Conservation (phyloP, 352 stramenopile species). For the Pythium aphanidermatum region DNA sequence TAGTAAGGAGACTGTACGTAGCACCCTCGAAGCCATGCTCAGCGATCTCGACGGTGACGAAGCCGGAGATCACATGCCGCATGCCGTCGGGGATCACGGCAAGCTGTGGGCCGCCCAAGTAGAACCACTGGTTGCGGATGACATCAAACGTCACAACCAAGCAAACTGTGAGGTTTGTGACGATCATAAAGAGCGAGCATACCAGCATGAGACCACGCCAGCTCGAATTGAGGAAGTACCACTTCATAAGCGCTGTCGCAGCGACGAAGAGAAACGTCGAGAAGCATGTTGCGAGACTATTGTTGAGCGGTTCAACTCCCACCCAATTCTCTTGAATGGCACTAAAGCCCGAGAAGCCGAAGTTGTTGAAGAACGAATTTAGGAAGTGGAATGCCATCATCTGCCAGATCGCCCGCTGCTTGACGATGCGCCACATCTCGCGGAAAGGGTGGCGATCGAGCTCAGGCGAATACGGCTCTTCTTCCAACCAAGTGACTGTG, state of each 20-base stretch:
- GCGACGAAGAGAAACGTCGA: slow-evolving; percentile 45
- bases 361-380: slow-evolving; percentile 53
- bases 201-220: slow-evolving; percentile 51
- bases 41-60: slow-evolving; percentile 64
- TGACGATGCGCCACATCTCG: slow-evolving; percentile 66
- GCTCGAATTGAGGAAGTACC: slow-evolving; percentile 51
- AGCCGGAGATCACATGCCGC: slow-evolving; percentile 47
- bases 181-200: slow-evolving; percentile 38
- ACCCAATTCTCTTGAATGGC: slow-evolving; percentile 59
- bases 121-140: slow-evolving; percentile 65
- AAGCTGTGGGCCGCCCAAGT: slow-evolving; percentile 48
- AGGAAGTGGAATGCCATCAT: slow-evolving; percentile 62
- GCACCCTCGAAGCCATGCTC: slow-evolving; percentile 66
- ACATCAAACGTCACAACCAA: slow-evolving; percentile 53
- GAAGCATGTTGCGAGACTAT: slow-evolving; percentile 42
- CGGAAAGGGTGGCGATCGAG: slow-evolving; percentile 30
- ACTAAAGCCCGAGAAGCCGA: slow-evolving; percentile 45
- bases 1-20: slow-evolving; percentile 61
- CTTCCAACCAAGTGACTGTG: slow-evolving; percentile 41
- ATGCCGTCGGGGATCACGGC: slow-evolving; percentile 56
- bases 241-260: slow-evolving; percentile 47
- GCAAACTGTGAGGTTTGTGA: slow-evolving; percentile 36
- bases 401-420: slow-evolving; percentile 68
- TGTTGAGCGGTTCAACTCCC: slow-evolving; percentile 47
- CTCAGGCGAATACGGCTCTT: slow-evolving; percentile 27